Conservation (phyloP, 2,329 filamentous ascomycete genomes). For the Endothia cerciana region DNA sequence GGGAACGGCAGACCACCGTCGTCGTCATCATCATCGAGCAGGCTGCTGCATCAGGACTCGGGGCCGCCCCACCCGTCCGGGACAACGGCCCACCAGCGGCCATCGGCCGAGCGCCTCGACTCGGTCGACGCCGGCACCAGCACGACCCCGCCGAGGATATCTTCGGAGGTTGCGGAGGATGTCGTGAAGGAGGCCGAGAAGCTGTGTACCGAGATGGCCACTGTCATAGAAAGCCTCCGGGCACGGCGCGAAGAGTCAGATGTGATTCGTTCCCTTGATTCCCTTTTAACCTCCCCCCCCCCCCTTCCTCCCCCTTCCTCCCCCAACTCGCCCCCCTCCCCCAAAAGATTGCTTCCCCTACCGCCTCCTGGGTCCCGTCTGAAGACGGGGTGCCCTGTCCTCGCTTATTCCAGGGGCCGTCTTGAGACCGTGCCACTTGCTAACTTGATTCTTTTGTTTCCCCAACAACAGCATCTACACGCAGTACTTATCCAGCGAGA, state of each 20-base stretch:
- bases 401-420: too few relatives aligned
- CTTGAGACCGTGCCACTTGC: too few relatives aligned
- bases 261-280: constrained; percentile 35
- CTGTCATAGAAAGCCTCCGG: constrained; percentile 54
- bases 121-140: constrained; percentile 17
- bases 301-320: constrained; percentile 7
- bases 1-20: too few relatives aligned
- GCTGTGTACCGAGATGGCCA: constrained; percentile 55
- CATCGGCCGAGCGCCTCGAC: constrained; percentile 19
- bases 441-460: constrained; percentile 19
- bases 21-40: background rate
- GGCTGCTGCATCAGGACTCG: too few relatives aligned
- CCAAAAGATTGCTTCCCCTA: background rate
- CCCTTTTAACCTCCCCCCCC: constrained; percentile 37
- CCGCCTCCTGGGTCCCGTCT: background rate
- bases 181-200: constrained; percentile 42
- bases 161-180: constrained; percentile 33
- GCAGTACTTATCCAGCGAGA: constrained; percentile 61
- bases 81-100: background rate
- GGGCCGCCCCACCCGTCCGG: background rate
- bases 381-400: too few relatives aligned
- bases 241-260: constrained; percentile 63
- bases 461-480: constrained; percentile 58
- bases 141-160: constrained; percentile 21
- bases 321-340: too few relatives aligned